A percentile compares a stretch with the other conserved stretches of the same genome.
phyloP scores from a whole-genome alignment of 2,329 filamentous ascomycete species.

The Chaetomium strumarium region DNA sequence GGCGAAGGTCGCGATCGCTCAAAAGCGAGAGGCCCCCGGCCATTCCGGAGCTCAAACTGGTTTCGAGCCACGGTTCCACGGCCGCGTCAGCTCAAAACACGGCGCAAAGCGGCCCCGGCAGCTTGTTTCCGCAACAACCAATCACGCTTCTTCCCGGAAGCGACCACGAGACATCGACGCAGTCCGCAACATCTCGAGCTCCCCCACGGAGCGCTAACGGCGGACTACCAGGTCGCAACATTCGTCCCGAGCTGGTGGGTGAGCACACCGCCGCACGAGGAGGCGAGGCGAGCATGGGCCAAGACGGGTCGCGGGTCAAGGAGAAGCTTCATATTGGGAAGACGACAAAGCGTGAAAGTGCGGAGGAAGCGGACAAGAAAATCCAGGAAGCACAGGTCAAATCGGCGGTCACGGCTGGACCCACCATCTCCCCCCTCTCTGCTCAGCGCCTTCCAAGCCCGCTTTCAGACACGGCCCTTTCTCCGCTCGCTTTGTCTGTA shows the following conservation, averaged over 20 bases:
- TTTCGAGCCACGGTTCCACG: constrained; percentile 46
- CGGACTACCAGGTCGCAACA: constrained; percentile 28
- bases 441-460: constrained; percentile 37
- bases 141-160: constrained; percentile 22
- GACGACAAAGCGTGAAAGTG: background rate
- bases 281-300: constrained; percentile 26
- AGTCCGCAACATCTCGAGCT: constrained; percentile 11
- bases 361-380: background rate
- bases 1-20: constrained; percentile 45
- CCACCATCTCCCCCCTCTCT: constrained; percentile 15
- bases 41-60: constrained; percentile 44
- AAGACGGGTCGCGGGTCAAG: constrained; percentile 25
- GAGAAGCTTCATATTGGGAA: constrained; percentile 19
- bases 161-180: constrained; percentile 12
- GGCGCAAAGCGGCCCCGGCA: constrained; percentile 9
- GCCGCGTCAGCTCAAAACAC: constrained; percentile 29
- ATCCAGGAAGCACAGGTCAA: constrained; percentile 4
- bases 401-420: constrained; percentile 3
- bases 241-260: constrained; percentile 26
- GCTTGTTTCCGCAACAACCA: constrained; percentile 22
- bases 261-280: constrained; percentile 17
- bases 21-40: constrained; percentile 43
- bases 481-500: constrained; percentile 41
- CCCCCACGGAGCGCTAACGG: constrained; percentile 19
- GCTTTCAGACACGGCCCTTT: constrained; percentile 33